phyloP scores from a whole-genome alignment of 495 filamentous ascomycete species.

The Hypoxylon lienhwacheense region DNA sequence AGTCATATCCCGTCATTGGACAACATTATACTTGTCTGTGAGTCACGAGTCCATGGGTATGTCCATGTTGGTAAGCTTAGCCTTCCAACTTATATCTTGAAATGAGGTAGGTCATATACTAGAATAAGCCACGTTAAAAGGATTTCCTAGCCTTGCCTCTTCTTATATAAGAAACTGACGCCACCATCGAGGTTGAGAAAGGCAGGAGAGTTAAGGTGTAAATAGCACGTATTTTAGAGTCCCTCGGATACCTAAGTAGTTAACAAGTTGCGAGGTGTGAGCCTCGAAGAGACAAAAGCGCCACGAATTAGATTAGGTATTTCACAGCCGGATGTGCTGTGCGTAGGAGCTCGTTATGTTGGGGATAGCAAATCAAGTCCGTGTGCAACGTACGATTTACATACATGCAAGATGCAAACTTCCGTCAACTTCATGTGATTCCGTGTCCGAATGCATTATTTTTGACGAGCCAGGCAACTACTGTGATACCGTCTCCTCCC shows the following conservation, averaged over 20 bases:
- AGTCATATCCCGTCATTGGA: slow-evolving; percentile 31
- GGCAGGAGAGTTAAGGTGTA: too few species aligned
- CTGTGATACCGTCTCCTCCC: slow-evolving; percentile 14
- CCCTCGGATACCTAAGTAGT: not conserved
- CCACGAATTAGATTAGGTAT: too few species aligned
- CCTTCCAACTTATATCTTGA: not conserved
- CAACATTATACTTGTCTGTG: slow-evolving; percentile 9
- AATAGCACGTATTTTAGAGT: not conserved
- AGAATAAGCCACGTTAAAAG: too few species aligned
- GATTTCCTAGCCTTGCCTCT: too few species aligned
- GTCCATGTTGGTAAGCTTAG: too few species aligned
- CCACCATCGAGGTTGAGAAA: too few species aligned
- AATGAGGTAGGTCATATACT: not conserved
- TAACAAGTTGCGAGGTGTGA: not conserved
- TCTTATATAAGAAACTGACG: too few species aligned
- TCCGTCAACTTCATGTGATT: slow-evolving; percentile 30
- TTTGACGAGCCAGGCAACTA: slow-evolving; percentile 27
- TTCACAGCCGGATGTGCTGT: too few species aligned
- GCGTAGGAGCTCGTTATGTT: too few species aligned
- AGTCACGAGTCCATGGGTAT: slow-evolving; percentile 14
- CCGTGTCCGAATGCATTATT: slow-evolving; percentile 32
- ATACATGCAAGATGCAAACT: slow-evolving; percentile 28
- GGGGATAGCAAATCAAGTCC: slow-evolving; percentile 16
- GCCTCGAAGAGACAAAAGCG: too few species aligned
- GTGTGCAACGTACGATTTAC: slow-evolving; percentile 29